phyloP scores from a whole-genome alignment of 176 grass and related monocot species.

The Phragmites australis region DNA sequence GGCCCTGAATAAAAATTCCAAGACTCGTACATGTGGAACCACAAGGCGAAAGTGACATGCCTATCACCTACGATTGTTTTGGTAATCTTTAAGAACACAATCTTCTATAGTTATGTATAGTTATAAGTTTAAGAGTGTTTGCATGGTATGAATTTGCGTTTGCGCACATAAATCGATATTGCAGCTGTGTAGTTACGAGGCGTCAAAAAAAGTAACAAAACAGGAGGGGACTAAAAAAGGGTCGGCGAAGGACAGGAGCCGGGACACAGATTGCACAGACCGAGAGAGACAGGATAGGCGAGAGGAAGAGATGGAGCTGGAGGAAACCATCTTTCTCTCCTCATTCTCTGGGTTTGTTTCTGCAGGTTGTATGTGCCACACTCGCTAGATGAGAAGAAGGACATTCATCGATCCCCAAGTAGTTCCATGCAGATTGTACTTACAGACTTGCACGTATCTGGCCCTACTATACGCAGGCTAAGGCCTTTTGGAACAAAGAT shows the following conservation, averaged over 20 bases:
- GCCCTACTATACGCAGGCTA: not conserved
- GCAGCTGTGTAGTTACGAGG: no score
- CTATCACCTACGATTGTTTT: no score
- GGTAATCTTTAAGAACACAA: no score
- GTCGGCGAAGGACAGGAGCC: not conserved
- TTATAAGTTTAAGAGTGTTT: no score
- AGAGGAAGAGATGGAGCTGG: not conserved
- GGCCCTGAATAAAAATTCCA: no score
- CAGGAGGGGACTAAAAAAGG: not conserved
- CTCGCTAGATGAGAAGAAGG: not conserved
- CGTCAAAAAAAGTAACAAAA: not conserved
- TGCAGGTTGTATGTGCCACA: not conserved
- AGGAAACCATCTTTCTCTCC: not conserved
- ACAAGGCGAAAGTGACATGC: no score
- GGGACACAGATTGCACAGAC: not conserved
- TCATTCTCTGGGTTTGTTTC: conserved; percentile 27
- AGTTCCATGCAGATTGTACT: not conserved
- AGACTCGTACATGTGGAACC: no score
- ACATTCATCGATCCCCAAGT: not conserved
- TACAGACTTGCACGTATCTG: not conserved
- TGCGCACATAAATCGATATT: no score
- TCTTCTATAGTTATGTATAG: no score
- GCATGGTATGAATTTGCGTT: no score
- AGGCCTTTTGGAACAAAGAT: no score
- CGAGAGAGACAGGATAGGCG: not conserved